Evolutionary conservation across 306 rosid species (phyloP).

Genomic region (Vigna hirtella): DNA sequence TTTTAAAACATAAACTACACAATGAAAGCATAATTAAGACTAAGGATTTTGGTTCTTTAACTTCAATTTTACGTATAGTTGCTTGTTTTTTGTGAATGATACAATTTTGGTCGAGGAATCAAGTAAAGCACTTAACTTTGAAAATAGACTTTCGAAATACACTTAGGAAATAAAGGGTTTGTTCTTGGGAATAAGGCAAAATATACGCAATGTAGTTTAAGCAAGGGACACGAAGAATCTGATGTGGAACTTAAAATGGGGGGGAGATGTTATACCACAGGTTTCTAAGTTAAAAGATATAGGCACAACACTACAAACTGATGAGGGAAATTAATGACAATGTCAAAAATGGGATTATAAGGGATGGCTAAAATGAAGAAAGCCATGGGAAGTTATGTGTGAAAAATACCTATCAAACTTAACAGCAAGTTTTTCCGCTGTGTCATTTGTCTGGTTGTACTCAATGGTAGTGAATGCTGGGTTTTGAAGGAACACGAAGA

Average conservation of each 20-base stretch:
- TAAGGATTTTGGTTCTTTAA: background rate
- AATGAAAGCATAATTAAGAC: background rate
- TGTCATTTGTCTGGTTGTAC: background rate
- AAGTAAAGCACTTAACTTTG: background rate
- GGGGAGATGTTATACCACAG: background rate
- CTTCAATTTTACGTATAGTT: background rate
- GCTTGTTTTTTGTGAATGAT: background rate
- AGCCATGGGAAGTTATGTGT: background rate
- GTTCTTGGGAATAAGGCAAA: background rate
- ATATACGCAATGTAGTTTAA: background rate
- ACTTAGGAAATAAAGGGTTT: background rate
- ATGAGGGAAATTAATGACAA: background rate
- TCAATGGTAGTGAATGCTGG: background rate
- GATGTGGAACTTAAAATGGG: background rate
- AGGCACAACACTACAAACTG: background rate
- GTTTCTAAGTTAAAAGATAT: background rate
- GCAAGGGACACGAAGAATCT: background rate
- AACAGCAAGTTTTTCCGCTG: background rate
- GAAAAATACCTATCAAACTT: background rate
- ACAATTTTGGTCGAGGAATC: background rate
- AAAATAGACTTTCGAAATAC: background rate
- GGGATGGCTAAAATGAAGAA: background rate
- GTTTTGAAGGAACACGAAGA: background rate
- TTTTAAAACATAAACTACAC: conserved; percentile 25
- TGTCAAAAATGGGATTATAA: background rate